Evolutionary conservation across 441 rosid species (phyloP).

Genomic region (Pelargonium australe): DNA sequence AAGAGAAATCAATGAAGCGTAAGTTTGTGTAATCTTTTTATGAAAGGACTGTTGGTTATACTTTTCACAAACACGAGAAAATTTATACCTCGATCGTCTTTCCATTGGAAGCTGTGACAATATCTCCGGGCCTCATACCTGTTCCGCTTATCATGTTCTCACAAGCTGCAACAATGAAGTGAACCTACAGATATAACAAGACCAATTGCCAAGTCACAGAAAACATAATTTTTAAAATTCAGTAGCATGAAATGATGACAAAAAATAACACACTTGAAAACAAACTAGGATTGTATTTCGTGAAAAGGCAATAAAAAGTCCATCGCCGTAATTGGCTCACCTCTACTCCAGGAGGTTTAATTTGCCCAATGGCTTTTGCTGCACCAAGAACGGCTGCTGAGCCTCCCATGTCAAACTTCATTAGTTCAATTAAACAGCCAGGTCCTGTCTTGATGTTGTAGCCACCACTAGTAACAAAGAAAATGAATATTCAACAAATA

Average conservation of each 20-base stretch:
- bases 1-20: not conserved
- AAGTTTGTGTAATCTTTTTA: not conserved
- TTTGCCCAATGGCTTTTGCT: conserved; percentile 78
- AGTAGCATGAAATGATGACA: not conserved
- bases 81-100: conserved; percentile 77
- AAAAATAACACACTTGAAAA: not conserved
- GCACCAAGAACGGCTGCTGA: conserved; percentile 92
- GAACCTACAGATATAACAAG: conserved; percentile 47
- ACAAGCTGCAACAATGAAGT: conserved; percentile 88
- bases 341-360: conserved; percentile 91
- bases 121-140: conserved; percentile 96
- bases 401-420: conserved; percentile 95
- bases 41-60: not conserved
- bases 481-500: conserved; percentile 16
- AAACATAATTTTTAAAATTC: no score
- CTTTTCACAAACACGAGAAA: not conserved
- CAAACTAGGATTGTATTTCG: not conserved
- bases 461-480: conserved; percentile 60
- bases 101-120: conserved; percentile 84
- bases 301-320: not conserved
- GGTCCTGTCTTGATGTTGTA: conserved; percentile 95
- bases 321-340: conserved; percentile 24
- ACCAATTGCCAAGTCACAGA: not conserved
- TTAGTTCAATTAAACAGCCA: conserved; percentile 75
- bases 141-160: conserved; percentile 98